These are phyloP conservation scores for Candida sp. DNA, from an alignment of 1,139 yeast species.

Conservation along the genomic window DNA sequence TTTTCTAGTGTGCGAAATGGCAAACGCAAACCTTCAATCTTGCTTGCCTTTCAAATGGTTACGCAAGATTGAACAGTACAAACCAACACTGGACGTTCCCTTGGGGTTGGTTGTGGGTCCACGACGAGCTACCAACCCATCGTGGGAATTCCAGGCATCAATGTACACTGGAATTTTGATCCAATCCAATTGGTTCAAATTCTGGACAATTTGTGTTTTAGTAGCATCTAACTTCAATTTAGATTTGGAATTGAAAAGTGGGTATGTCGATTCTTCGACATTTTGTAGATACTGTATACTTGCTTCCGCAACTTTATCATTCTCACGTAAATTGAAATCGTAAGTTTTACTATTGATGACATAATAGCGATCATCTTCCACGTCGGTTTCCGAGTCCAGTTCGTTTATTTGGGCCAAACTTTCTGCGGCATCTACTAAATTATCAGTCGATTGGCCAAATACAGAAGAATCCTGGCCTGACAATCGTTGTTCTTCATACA, in stretches of 20 bases:
- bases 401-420: conserved; percentile 3
- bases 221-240: conserved; percentile 40
- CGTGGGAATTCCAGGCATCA: conserved; percentile 70
- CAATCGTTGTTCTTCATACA: conserved; percentile 36
- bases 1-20: not conserved
- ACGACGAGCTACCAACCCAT: conserved; percentile 65
- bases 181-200: conserved; percentile 60
- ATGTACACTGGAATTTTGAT: conserved; percentile 61
- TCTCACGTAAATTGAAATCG: conserved; percentile 20
- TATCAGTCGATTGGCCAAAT: not conserved
- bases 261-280: conserved; percentile 18
- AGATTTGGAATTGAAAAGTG: conserved; percentile 23
- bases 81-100: conserved; percentile 50
- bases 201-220: conserved; percentile 40
- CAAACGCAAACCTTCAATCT: not conserved
- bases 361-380: not conserved
- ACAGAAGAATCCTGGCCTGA: conserved; percentile 11
- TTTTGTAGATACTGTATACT: conserved; percentile 16
- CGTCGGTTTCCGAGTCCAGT: conserved; percentile 4
- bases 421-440: conserved; percentile 9
- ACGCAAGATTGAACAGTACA: conserved; percentile 49
- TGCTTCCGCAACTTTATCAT: conserved; percentile 20
- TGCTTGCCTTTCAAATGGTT: conserved; percentile 20
- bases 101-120: conserved; percentile 54
- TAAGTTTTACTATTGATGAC: conserved; percentile 5